phyloP scores from a whole-genome alignment of 352 stramenopile species.

The Pythium insidiosum region DNA sequence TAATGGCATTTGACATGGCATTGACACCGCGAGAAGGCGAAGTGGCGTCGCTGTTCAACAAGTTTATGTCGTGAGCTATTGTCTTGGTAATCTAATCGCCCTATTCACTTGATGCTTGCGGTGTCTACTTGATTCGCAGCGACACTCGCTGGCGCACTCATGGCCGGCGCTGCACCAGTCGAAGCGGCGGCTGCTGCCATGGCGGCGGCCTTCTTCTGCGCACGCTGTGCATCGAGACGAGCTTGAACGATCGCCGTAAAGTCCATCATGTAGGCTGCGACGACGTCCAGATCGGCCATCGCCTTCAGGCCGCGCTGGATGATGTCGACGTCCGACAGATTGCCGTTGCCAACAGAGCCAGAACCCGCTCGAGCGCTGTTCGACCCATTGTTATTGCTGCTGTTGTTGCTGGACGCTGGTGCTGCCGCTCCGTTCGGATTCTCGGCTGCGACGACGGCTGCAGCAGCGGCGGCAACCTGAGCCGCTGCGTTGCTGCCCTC shows the following conservation, averaged over 20 bases:
- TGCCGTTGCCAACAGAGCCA: conserved; percentile 18
- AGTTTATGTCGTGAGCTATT: no score
- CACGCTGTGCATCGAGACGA: conserved; percentile 56
- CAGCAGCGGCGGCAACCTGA: no score
- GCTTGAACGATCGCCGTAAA: conserved; percentile 82
- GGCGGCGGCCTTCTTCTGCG: conserved; percentile 54
- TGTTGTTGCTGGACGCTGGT: background rate
- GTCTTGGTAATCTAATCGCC: no score
- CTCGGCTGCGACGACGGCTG: no score
- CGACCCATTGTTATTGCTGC: background rate
- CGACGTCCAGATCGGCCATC: conserved; percentile 87
- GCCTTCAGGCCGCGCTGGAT: conserved; percentile 81
- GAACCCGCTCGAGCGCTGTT: conserved; percentile 1
- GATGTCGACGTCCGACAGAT: conserved; percentile 74
- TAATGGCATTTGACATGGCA: no score
- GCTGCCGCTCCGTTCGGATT: no score
- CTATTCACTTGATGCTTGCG: conserved; percentile 11
- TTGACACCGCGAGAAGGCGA: no score
- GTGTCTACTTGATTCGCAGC: conserved; percentile 6
- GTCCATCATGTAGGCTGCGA: conserved; percentile 91
- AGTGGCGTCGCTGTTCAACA: no score
- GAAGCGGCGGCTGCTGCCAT: conserved; percentile 8
- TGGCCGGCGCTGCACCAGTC: background rate
- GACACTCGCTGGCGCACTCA: background rate
- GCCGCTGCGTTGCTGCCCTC: conserved; percentile 39